Percentiles rank a stretch among this genome's conserved stretches.
These are phyloP conservation scores for Amanita fuliginea DNA, from an alignment of 768 basidiomycete genomes.

Conservation along the genomic window DNA sequence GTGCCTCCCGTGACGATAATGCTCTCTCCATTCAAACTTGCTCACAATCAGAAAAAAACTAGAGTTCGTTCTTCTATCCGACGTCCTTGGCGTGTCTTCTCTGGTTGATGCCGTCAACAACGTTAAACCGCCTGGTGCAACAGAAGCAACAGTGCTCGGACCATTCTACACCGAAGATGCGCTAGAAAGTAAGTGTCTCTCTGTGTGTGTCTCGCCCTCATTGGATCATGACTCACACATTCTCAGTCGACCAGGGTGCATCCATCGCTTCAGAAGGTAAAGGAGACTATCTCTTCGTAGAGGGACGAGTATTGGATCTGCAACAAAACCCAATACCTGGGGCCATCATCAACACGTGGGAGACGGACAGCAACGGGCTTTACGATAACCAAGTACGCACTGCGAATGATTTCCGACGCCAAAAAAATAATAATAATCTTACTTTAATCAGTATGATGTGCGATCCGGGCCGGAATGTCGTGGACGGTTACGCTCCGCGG, in stretches of 20 bases:
- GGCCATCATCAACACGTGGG: constrained; percentile 77
- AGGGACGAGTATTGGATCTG: constrained; percentile 56
- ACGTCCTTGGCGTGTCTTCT: constrained; percentile 66
- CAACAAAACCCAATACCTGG: constrained; percentile 53
- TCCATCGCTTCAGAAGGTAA: constrained; percentile 84
- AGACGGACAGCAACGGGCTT: constrained; percentile 54
- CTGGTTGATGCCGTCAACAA: constrained; percentile 72
- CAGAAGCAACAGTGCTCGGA: constrained; percentile 69
- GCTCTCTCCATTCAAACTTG: background rate
- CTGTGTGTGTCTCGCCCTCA: constrained; percentile 14
- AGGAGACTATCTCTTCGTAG: constrained; percentile 75
- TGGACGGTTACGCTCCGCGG: constrained; percentile 46
- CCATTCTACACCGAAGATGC: constrained; percentile 79
- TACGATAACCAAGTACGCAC: constrained; percentile 25
- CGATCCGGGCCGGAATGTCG: constrained; percentile 60
- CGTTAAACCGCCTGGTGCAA: constrained; percentile 47
- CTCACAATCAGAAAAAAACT: constrained; percentile 6
- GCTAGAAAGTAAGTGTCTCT: constrained; percentile 61
- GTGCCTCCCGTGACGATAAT: too few relatives aligned
- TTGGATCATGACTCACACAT: background rate
- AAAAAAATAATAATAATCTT: too few relatives aligned
- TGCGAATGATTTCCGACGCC: background rate
- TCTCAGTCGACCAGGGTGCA: constrained; percentile 51
- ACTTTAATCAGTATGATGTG: constrained; percentile 39
- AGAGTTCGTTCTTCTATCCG: constrained; percentile 84